Conservation (phyloP, 257 asterid species). For the Solanum raphanifolium region DNA sequence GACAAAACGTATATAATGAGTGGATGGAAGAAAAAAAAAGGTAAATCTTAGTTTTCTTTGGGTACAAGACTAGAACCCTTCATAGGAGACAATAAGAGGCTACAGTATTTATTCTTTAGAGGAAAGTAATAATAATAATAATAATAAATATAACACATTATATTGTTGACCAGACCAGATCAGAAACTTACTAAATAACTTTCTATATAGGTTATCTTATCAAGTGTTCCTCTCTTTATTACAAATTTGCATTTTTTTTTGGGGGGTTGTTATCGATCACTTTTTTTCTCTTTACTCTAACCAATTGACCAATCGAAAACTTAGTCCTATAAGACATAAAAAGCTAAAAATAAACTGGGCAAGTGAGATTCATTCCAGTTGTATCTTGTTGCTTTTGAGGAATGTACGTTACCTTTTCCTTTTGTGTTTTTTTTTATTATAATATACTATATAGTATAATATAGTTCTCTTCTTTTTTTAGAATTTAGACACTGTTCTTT, state of each 20-base stretch:
- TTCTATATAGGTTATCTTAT: conserved; percentile 2
- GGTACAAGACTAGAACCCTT: conserved; percentile 31
- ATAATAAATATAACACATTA: not conserved
- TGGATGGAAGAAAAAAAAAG: not conserved
- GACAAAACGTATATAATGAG: not conserved
- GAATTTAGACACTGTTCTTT: not conserved
- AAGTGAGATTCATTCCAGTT: conserved; percentile 33
- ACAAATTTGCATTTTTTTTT: not conserved
- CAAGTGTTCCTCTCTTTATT: not conserved
- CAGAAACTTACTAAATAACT: not conserved
- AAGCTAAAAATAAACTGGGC: not conserved
- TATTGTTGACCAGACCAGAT: conserved; percentile 23
- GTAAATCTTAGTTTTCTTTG: conserved; percentile 24
- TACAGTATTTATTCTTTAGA: conserved; percentile 38
- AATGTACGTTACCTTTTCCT: not conserved
- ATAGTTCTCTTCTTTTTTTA: not conserved
- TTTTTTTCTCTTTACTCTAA: conserved; percentile 19
- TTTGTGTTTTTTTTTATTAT: not conserved
- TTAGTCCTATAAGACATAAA: not conserved
- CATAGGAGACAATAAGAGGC: conserved; percentile 39
- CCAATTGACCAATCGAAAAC: conserved; percentile 18
- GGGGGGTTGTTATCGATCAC: not conserved
- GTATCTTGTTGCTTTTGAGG: conserved; percentile 36
- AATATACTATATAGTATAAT: not conserved
- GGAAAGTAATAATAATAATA: not conserved